Conservation (phyloP, 805 yeast species). For the Yarrowia bubula region DNA sequence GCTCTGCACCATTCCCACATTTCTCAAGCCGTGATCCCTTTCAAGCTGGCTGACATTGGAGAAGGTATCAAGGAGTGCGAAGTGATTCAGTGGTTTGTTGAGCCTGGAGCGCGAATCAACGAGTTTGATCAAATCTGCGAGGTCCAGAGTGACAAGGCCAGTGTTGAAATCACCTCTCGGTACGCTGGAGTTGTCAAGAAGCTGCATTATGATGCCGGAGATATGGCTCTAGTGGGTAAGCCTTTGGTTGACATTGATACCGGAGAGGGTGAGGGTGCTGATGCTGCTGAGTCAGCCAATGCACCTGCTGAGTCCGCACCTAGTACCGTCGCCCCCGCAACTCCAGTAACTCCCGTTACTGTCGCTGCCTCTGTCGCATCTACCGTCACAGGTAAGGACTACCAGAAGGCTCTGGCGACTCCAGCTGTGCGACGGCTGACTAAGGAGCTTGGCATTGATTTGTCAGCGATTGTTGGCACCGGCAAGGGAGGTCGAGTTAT, state of each 20-base stretch:
- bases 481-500: conserved; percentile 40
- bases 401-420: conserved; percentile 35
- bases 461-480: conserved; percentile 35
- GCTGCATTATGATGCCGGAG: conserved; percentile 40
- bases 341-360: background rate
- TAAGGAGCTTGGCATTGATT: conserved; percentile 35
- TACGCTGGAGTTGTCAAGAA: conserved; percentile 38
- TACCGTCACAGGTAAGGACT: background rate
- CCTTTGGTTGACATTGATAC: conserved; percentile 40
- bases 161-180: conserved; percentile 41
- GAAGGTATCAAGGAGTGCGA: conserved; percentile 42
- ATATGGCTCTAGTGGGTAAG: conserved; percentile 40
- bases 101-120: conserved; percentile 40
- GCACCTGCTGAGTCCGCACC: background rate
- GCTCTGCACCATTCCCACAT: background rate
- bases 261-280: conserved; percentile 30
- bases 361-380: background rate
- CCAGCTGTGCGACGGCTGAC: conserved; percentile 41
- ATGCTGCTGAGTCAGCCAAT: background rate
- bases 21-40: conserved; percentile 33
- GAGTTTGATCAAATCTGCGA: conserved; percentile 41
- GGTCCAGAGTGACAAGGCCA: conserved; percentile 41
- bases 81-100: conserved; percentile 42
- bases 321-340: background rate
- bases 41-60: conserved; percentile 40